Evolutionary conservation across 2,329 filamentous ascomycete species (phyloP).

Genomic region (Delphinella strobiligena): DNA sequence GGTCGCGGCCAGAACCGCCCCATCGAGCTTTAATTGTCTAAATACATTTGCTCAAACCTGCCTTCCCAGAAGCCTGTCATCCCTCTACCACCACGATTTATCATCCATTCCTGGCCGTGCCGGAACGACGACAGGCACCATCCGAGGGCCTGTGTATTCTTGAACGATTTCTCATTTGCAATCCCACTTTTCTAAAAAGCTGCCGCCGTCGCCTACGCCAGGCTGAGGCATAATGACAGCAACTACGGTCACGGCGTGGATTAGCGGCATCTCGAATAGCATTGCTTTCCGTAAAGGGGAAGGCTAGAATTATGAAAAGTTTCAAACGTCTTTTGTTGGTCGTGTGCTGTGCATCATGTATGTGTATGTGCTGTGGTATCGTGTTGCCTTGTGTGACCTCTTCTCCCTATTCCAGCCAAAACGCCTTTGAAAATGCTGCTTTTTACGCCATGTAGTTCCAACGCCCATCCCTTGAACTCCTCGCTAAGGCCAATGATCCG

Average conservation of each 20-base stretch:
- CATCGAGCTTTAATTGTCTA: conserved; percentile 9
- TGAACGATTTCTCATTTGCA: neutral
- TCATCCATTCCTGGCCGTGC: too few relatives aligned
- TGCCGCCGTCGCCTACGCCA: conserved; percentile 1
- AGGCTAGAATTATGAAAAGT: conserved; percentile 8
- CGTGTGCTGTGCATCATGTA: neutral
- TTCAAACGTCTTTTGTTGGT: conserved; percentile 2
- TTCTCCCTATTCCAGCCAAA: neutral
- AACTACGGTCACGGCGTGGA: conserved; percentile 3
- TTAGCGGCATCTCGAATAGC: conserved; percentile 7
- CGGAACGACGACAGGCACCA: too few relatives aligned
- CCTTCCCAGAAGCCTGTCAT: neutral
- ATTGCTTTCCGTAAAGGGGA: conserved; percentile 8
- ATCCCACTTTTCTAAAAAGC: neutral
- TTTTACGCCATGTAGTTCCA: neutral
- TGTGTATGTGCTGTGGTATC: neutral
- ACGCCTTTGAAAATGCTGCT: neutral
- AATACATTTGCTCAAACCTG: conserved; percentile 1
- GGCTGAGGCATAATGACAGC: conserved; percentile 7
- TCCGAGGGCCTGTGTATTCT: too few relatives aligned
- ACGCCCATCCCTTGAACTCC: neutral
- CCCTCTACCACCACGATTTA: neutral
- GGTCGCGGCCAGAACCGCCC: conserved; percentile 9
- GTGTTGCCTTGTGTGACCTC: neutral
- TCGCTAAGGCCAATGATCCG: neutral